A percentile compares a stretch with the other conserved stretches of the same genome.
phyloP scores from a whole-genome alignment of 2,329 filamentous ascomycete species.

The Capronia americana region DNA sequence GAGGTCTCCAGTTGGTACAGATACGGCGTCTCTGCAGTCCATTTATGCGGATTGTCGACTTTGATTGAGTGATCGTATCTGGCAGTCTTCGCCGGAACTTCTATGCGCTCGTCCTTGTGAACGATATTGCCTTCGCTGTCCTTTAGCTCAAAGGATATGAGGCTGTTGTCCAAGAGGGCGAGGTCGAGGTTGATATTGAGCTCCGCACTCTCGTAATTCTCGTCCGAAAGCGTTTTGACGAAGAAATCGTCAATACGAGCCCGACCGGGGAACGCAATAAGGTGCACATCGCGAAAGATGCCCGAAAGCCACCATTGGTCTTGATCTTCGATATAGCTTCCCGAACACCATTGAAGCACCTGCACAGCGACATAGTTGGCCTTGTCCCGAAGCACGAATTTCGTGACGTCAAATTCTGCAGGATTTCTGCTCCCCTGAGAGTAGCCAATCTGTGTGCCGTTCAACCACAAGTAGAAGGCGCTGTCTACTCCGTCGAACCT shows the following conservation, averaged over 20 bases:
- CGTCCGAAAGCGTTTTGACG: slow-evolving; percentile 61
- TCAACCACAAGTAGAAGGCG: slow-evolving; percentile 73
- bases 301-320: slow-evolving; percentile 71
- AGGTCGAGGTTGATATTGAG: slow-evolving; percentile 57
- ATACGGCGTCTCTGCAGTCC: slow-evolving; percentile 67
- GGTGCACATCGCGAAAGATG: slow-evolving; percentile 71
- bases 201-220: slow-evolving; percentile 57
- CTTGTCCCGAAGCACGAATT: slow-evolving; percentile 52
- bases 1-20: slow-evolving; percentile 17
- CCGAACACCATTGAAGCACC: slow-evolving; percentile 75
- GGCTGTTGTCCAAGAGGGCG: slow-evolving; percentile 44
- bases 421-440: slow-evolving; percentile 72
- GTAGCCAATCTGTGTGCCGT: slow-evolving; percentile 69
- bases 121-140: slow-evolving; percentile 7
- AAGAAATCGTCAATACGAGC: slow-evolving; percentile 64
- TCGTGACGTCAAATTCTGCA: slow-evolving; percentile 71
- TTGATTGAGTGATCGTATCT: slow-evolving; percentile 35
- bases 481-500: slow-evolving; percentile 76
- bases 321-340: slow-evolving; percentile 71
- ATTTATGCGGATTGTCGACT: slow-evolving; percentile 64
- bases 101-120: slow-evolving; percentile 7
- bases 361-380: slow-evolving; percentile 66
- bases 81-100: slow-evolving; percentile 10
- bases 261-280: slow-evolving; percentile 61
- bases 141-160: slow-evolving; percentile 11